Conservation (phyloP, 352 stramenopile genomes). For the Pythium brachiatum region DNA sequence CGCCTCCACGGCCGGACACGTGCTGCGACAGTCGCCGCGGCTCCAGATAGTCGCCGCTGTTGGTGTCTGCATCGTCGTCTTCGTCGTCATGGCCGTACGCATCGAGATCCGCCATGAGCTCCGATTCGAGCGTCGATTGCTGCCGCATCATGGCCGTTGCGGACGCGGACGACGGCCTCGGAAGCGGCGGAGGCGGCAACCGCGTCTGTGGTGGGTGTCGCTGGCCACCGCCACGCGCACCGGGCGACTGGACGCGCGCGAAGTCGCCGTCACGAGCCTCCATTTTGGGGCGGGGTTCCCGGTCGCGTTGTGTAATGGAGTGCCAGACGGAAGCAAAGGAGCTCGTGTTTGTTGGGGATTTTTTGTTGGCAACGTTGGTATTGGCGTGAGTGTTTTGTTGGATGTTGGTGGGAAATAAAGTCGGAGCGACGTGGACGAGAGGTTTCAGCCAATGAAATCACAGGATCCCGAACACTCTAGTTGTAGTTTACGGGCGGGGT, state of each 20-base stretch:
- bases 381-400: no score
- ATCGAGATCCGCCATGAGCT: slow-evolving; percentile 6
- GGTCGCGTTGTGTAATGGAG: neutral
- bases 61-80: slow-evolving; percentile 12
- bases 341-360: neutral
- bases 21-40: neutral
- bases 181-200: neutral
- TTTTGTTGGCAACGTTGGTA: slow-evolving; percentile 9
- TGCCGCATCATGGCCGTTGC: neutral
- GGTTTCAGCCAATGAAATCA: slow-evolving; percentile 4
- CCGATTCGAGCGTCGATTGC: slow-evolving; percentile 22
- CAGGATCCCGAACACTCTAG: neutral
- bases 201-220: neutral
- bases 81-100: neutral
- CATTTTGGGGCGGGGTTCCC: slow-evolving; percentile 11
- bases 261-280: slow-evolving; percentile 20
- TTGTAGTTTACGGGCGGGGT: slow-evolving; percentile 8
- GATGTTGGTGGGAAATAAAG: slow-evolving; percentile 1
- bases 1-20: neutral
- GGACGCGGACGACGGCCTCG: neutral
- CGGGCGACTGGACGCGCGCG: slow-evolving; percentile 16
- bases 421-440: neutral
- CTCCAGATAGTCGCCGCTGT: neutral
- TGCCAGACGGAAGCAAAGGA: neutral
- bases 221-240: neutral